A percentile compares a stretch with the other conserved stretches of the same genome.
Evolutionary conservation across 2,329 filamentous ascomycete genomes (phyloP).

Genomic region (Fusarium falciforme): DNA sequence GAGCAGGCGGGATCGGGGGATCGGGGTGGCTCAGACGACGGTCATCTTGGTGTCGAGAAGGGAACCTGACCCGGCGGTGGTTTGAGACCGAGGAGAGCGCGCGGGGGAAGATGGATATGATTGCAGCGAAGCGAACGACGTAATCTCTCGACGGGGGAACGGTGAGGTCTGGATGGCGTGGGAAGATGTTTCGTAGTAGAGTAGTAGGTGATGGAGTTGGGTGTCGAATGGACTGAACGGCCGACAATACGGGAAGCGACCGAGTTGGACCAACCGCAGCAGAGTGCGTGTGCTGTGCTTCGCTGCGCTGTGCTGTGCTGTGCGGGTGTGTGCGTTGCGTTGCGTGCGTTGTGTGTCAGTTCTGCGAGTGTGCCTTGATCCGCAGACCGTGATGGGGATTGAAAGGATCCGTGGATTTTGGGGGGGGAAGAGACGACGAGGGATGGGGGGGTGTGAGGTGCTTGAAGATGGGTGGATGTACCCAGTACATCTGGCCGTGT

Average conservation of each 20-base stretch:
- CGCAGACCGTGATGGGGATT: slow-evolving; percentile 31
- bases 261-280: slow-evolving; percentile 21
- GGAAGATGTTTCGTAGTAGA: slow-evolving; percentile 9
- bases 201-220: background rate
- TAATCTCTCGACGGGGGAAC: slow-evolving; percentile 19
- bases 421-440: slow-evolving; percentile 15
- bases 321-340: slow-evolving; percentile 17
- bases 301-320: slow-evolving; percentile 2
- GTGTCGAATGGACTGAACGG: slow-evolving; percentile 22
- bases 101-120: background rate
- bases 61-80: slow-evolving; percentile 13
- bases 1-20: slow-evolving; percentile 22
- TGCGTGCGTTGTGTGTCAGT: slow-evolving; percentile 34
- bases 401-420: slow-evolving; percentile 28
- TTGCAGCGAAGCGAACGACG: slow-evolving; percentile 33
- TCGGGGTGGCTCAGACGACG: slow-evolving; percentile 34
- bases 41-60: slow-evolving; percentile 39
- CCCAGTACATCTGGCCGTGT: slow-evolving; percentile 9
- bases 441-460: slow-evolving; percentile 11
- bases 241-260: slow-evolving; percentile 15
- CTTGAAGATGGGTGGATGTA: slow-evolving; percentile 15
- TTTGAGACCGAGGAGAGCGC: slow-evolving; percentile 18
- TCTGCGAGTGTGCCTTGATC: slow-evolving; percentile 36
- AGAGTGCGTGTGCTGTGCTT: slow-evolving; percentile 29
- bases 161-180: slow-evolving; percentile 1